Evolutionary conservation across 805 yeast species (phyloP).

Genomic region (Yarrowia bubula): DNA sequence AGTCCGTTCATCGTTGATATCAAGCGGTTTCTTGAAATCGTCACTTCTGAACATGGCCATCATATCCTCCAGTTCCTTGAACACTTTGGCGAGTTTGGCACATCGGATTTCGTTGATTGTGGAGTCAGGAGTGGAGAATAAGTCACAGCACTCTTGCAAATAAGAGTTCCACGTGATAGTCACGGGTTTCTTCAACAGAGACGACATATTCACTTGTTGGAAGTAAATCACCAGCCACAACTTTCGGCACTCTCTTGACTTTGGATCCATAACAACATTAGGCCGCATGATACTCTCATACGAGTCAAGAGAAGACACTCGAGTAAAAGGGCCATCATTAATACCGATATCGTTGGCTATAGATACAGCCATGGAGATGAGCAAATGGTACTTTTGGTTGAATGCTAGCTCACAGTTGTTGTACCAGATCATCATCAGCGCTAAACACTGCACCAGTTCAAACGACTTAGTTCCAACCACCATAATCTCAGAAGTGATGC

Average conservation of each 20-base stretch:
- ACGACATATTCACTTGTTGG: constrained; percentile 59
- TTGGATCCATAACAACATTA: constrained; percentile 43
- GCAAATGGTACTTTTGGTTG: constrained; percentile 71
- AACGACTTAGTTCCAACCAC: constrained; percentile 67
- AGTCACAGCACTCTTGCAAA: constrained; percentile 57
- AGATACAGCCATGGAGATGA: constrained; percentile 61
- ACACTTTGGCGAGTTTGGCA: constrained; percentile 59
- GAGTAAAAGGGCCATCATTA: constrained; percentile 39
- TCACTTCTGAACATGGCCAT: constrained; percentile 41
- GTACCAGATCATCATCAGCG: constrained; percentile 72
- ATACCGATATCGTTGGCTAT: constrained; percentile 77
- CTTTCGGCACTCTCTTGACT: constrained; percentile 48
- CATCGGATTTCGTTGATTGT: constrained; percentile 43
- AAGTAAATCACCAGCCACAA: constrained; percentile 60
- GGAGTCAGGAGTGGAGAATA: constrained; percentile 45
- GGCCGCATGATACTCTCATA: constrained; percentile 42
- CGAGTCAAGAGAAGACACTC: constrained; percentile 32
- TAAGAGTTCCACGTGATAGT: constrained; percentile 49
- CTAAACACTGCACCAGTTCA: constrained; percentile 61
- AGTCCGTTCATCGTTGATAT: constrained; percentile 40
- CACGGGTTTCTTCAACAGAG: constrained; percentile 62
- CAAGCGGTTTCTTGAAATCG: constrained; percentile 39
- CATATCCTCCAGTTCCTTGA: constrained; percentile 60
- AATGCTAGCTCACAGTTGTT: constrained; percentile 79
- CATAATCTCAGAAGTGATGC: constrained; percentile 50